Base-by-base conservation (phyloP, 108 stramenopile genomes). In the Cyclostephanos tholiformis region DNA sequence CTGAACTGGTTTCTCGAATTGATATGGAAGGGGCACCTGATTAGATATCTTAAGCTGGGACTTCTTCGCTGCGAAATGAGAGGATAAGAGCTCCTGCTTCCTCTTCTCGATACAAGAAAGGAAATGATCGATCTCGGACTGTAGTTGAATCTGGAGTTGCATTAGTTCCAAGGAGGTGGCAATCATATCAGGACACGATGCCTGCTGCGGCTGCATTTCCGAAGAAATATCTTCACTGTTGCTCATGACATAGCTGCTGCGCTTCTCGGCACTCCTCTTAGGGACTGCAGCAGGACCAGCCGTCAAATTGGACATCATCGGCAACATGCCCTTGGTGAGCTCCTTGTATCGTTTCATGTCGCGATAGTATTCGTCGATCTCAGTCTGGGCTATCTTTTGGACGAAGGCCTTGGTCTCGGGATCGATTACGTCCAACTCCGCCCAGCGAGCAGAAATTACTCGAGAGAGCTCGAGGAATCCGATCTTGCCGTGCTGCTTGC, bases 401-500 rank as follows among this genome's bases (percentile, higher is more conserved):
- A 75, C 74, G 20, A 68, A 82, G 6, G 19, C 19, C 61, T 82
- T 82, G 8, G 72, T 62, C 6, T 75, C 81, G 11, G 74, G 81
- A 68, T 82, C 81, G 8, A 64, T 56, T 9, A 41, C 38, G 20
- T 72, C 81, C 25, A 82, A 61, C 48, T 67, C 22, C 19, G 81
- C 81, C 92, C 92, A 93, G 36, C 82, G 84, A 11, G 73, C 61
- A 6, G 87, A 87, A 48, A 93, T 88, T 19, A 76, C 57, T 14
- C 82, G 67, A 1, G 92, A 90, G 64, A 93, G 77, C 26, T 93
- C 92, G 10, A 83, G 76, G 71, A 93, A 93, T 11, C 88, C 89
- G 22, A 93, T 84, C 71, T 93, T 91, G 19, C 92, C 89, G 65
- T 93, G 92, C 26, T 84, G 74, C 74, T 90, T 90, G 41, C 91